These are phyloP conservation scores for Lachancea sp. DNA, from an alignment of 805 yeast genomes.

Conservation along the genomic window DNA sequence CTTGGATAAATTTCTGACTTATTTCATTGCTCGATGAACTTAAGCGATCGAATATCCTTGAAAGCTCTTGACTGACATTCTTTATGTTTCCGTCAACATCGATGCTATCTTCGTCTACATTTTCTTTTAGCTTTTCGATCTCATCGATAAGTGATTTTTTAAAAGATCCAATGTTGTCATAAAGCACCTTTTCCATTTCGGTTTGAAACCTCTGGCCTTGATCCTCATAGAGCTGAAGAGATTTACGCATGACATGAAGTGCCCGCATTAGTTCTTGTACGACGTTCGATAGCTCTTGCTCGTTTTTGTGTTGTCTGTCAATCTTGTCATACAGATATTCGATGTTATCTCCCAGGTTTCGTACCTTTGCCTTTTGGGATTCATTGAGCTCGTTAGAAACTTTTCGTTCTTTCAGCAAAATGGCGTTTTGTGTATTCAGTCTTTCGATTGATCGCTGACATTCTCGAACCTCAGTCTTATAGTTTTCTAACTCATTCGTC, in stretches of 20 bases:
- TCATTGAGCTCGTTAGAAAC: slow-evolving; percentile 24
- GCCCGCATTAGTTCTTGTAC: slow-evolving; percentile 19
- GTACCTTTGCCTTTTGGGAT: slow-evolving; percentile 22
- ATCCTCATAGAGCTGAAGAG: slow-evolving; percentile 18
- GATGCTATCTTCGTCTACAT: slow-evolving; percentile 6
- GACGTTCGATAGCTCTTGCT: slow-evolving; percentile 20
- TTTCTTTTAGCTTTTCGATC: slow-evolving; percentile 13
- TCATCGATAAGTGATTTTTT: slow-evolving; percentile 15
- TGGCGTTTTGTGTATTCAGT: slow-evolving; percentile 34
- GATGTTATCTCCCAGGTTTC: slow-evolving; percentile 21
- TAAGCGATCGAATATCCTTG: slow-evolving; percentile 12
- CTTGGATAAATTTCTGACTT: slow-evolving; percentile 21
- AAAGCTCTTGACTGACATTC: slow-evolving; percentile 16
- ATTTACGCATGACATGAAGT: slow-evolving; percentile 16
- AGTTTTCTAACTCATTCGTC: slow-evolving; percentile 43
- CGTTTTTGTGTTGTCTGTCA: slow-evolving; percentile 24
- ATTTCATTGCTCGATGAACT: slow-evolving; percentile 18
- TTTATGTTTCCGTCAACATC: slow-evolving; percentile 17
- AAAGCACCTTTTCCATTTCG: slow-evolving; percentile 20
- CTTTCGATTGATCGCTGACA: slow-evolving; percentile 37
- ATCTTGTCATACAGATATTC: slow-evolving; percentile 23
- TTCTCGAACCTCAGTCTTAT: slow-evolving; percentile 46
- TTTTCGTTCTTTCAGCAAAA: slow-evolving; percentile 26
- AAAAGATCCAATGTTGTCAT: slow-evolving; percentile 19
- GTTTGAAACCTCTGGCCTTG: slow-evolving; percentile 17